Evolutionary conservation across 208 protist species (phyloP), one percentile per base, ranked within the genome.

Genomic region (Acanthamoeba culbertsoni): DNA sequence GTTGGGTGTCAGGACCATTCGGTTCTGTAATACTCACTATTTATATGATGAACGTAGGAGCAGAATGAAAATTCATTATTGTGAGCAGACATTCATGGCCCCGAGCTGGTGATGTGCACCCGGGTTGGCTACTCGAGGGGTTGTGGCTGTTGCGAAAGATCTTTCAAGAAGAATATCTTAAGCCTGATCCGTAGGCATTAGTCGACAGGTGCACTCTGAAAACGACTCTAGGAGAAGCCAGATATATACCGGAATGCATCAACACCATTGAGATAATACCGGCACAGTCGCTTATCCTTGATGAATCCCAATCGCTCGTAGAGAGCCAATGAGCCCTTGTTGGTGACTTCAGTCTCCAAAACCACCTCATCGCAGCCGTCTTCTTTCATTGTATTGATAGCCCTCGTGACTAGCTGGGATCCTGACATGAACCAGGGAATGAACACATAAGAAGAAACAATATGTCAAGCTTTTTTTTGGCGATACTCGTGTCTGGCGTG

Each of bases 221-320:
- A 5, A 5, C 55, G 55, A 33, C 23, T 7, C 31, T 63, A n/a
- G 0, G 59, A 37, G 28, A 65, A 16, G 37, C 31, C 0, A 8
- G 6, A 65, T 62, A n/a, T 35, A 43, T 46, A 97, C 12, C 98
- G 98, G 90, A 98, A 97, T 20, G 98, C 98, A 86, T 99, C 97
- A 14, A 96, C 97, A 94, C 98, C 98, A 91, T 98, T 98, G 26
- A 99, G 97, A 91, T 97, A 97, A 79, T 97, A 98, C 18, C 96
- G 92, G 63, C 94, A 93, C 42, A 98, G 93, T 86, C 94, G 57
- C 92, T 98, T 98, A 46, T 97, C 93, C n/a, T 95, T 93, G 26
- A 98, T 97, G 94, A 99, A 99, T 57, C 99, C 99, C n/a, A 99
- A 96, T 86, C 96, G 97, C 93, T 98, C 94, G 95, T 99, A 99